A percentile compares a stretch with the other conserved stretches of the same genome.
Conservation (phyloP, 345 rosid species). For the Camelina hispida region DNA sequence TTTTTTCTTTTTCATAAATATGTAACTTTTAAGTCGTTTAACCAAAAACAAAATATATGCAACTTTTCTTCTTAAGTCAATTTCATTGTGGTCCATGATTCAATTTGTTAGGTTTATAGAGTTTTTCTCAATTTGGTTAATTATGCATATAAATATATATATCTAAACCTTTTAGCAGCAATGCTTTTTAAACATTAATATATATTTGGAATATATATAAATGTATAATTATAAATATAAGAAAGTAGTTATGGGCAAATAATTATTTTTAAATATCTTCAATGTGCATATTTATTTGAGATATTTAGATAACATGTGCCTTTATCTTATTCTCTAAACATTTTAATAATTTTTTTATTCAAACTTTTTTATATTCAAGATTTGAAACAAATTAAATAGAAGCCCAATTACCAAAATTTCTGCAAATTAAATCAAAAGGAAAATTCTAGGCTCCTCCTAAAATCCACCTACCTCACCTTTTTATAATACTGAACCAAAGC, state of each 20-base stretch:
- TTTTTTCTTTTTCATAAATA: neutral
- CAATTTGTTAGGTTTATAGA: slow-evolving; percentile 34
- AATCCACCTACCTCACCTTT: slow-evolving; percentile 27
- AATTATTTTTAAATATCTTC: neutral
- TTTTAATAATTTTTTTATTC: neutral
- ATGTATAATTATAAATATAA: neutral
- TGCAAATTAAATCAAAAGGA: neutral
- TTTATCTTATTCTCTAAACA: neutral
- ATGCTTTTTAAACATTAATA: neutral
- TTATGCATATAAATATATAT: neutral
- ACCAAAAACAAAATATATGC: neutral
- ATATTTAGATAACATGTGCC: neutral
- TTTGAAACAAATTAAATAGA: neutral
- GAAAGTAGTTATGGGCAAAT: neutral
- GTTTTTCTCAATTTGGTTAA: neutral
- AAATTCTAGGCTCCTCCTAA: slow-evolving; percentile 24
- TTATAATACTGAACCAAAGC: slow-evolving; percentile 25
- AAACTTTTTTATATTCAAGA: neutral
- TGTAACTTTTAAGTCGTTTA: neutral
- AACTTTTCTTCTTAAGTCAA: slow-evolving; percentile 6
- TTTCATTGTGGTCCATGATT: slow-evolving; percentile 26
- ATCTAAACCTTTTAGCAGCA: neutral
- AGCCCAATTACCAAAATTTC: slow-evolving; percentile 9
- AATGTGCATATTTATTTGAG: neutral
- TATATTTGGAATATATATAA: neutral